These are phyloP conservation scores for Pugionium dolabratum DNA, from an alignment of 345 rosid species.

Conservation along the genomic window DNA sequence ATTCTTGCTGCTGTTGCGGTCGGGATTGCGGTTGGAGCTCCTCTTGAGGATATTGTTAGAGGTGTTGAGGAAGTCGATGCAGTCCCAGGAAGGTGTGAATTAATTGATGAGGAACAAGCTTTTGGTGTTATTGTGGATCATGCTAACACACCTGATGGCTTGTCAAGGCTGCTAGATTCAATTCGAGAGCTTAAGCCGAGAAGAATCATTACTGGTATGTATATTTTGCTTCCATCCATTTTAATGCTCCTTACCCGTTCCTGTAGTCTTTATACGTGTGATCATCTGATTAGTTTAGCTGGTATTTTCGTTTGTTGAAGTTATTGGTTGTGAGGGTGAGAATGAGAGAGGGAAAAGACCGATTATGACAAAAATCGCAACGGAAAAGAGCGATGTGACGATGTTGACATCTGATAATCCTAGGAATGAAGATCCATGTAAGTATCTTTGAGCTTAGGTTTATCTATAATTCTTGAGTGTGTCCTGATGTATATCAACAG, in stretches of 20 bases:
- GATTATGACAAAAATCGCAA: constrained; percentile 78
- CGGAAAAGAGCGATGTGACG: constrained; percentile 91
- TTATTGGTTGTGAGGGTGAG: constrained; percentile 83
- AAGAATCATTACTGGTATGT: constrained; percentile 83
- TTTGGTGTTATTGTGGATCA: constrained; percentile 91
- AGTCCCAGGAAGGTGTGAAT: constrained; percentile 92
- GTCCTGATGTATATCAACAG: constrained; percentile 5
- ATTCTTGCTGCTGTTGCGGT: constrained; percentile 91
- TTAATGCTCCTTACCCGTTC: not conserved
- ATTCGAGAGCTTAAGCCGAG: constrained; percentile 80
- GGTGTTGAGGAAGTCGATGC: constrained; percentile 95
- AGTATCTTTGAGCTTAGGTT: constrained; percentile 29
- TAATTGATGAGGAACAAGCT: constrained; percentile 94
- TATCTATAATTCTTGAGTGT: constrained; percentile 12
- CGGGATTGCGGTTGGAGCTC: constrained; percentile 95
- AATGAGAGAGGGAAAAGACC: constrained; percentile 86
- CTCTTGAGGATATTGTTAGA: constrained; percentile 89
- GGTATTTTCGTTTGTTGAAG: constrained; percentile 37
- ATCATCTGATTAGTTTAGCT: constrained; percentile 20
- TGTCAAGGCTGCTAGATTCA: constrained; percentile 86
- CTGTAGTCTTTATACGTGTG: not conserved
- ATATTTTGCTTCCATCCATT: not conserved
- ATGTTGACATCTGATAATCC: constrained; percentile 92
- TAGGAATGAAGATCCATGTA: constrained; percentile 85
- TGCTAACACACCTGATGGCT: constrained; percentile 77